Conservation (phyloP, 192 early-diverging fungal genomes). For the Thoreauomyces humboldtii region DNA sequence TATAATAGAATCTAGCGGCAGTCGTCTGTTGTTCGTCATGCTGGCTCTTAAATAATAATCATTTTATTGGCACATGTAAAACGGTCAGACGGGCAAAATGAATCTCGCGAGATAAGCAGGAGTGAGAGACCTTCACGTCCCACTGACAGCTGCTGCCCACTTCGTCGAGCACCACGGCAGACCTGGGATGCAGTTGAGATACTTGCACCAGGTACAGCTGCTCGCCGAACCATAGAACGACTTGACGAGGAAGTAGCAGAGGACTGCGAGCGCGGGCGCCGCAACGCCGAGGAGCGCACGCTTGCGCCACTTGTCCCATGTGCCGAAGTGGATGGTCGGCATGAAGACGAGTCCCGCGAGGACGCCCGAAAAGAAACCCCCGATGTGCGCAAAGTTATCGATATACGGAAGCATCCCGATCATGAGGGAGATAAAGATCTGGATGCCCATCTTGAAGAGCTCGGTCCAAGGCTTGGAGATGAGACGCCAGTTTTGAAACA, state of each 20-base stretch:
- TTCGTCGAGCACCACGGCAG: conserved; percentile 59
- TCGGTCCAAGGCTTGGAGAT: conserved; percentile 65
- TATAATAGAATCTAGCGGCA: too few relatives aligned
- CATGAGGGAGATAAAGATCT: conserved; percentile 64
- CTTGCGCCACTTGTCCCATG: conserved; percentile 45
- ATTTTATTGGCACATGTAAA: too few relatives aligned
- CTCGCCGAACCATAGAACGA: conserved; percentile 33
- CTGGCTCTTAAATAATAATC: too few relatives aligned
- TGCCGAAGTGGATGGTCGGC: conserved; percentile 61
- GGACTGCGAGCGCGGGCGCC: conserved; percentile 30
- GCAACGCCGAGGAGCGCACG: conserved; percentile 30
- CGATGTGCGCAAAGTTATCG: conserved; percentile 88
- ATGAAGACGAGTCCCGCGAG: conserved; percentile 68
- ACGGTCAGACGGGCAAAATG: too few relatives aligned
- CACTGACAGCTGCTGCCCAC: too few relatives aligned
- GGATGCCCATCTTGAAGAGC: conserved; percentile 60
- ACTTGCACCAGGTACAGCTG: conserved; percentile 47
- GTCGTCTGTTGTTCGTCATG: too few relatives aligned
- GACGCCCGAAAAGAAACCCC: conserved; percentile 68
- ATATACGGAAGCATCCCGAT: conserved; percentile 74
- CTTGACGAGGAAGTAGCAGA: conserved; percentile 32
- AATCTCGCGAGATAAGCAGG: too few relatives aligned
- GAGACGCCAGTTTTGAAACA: conserved; percentile 74
- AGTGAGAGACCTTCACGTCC: too few relatives aligned
- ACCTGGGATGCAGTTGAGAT: conserved; percentile 54